Base-by-base conservation (phyloP, 2,329 filamentous ascomycete genomes). In the Colletotrichum scovillei region DNA sequence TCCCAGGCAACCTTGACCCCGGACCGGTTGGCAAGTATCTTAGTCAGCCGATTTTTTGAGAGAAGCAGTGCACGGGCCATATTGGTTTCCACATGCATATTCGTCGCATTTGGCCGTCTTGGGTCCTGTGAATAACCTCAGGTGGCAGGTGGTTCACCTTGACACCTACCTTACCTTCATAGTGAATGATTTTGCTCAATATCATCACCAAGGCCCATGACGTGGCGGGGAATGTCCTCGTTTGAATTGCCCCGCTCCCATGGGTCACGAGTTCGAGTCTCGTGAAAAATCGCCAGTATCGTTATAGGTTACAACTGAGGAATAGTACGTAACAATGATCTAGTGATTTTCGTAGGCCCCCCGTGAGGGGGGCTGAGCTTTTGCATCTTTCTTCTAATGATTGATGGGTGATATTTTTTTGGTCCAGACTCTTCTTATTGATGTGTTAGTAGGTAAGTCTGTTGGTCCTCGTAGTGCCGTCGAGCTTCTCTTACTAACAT, bases 11-110 rank as follows among this genome's bases (percentile, higher is more conserved):
- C 32, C 55, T 46, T 5, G 22, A 57, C 46, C 22, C 22, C 26
- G 11, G 8, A 53, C 28, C 22, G 55, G 55, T 7, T 56, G 19
- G 32, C 16, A n/a, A 11, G 1, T 26, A 9, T 28, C 32, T 73
- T 73, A 73, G 70, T 73, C 67, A 73, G 67, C 59, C 30, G 3
- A 5, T 1, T 6, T 9, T 16, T 16, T 58, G 11, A 16, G 30
- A 38, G 12, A 14, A 55, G 30, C 5, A 3, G 11, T 16, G 52
- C 52, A 65, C 52, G 32, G 46, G 52, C 62, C 46, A 38, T 7
- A 16, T 9, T n/a, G 16, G 4, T 49, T 26, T 5, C 59, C 38
- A 52, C 4, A 14, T 38, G 35, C 12, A 16, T 38, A 38, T 38
- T 38, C 38, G 6, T 42, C 5, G 38, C 14, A 42, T 42, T 11